Percentiles rank a stretch among this genome's conserved stretches.
Conservation (phyloP, 1,284 basidiomycete species). For the Tilletia setariae region DNA sequence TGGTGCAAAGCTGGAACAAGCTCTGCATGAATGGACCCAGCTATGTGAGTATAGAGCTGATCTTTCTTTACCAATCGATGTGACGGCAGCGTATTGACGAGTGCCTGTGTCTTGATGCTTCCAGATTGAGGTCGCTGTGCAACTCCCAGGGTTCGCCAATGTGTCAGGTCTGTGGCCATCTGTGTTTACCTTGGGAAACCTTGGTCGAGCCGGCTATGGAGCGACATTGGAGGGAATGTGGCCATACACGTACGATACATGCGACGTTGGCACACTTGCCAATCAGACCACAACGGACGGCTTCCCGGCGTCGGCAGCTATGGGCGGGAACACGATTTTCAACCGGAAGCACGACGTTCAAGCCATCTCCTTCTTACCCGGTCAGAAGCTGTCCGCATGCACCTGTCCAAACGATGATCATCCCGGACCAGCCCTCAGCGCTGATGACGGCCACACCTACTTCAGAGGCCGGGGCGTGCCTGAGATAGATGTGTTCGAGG, state of each 20-base stretch:
- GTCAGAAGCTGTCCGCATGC: constrained; percentile 64
- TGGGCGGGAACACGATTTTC: constrained; percentile 38
- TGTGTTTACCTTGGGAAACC: constrained; percentile 49
- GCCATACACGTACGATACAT: constrained; percentile 27
- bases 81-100: background rate
- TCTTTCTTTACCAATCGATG: background rate
- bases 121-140: constrained; percentile 46
- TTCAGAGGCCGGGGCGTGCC: constrained; percentile 62
- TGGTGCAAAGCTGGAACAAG: constrained; percentile 52
- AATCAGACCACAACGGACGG: constrained; percentile 44
- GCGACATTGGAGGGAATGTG: constrained; percentile 55
- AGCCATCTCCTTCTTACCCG: constrained; percentile 54
- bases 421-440: constrained; percentile 13
- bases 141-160: constrained; percentile 37
- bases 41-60: constrained; percentile 12
- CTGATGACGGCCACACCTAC: constrained; percentile 9
- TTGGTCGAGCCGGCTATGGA: constrained; percentile 19
- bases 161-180: constrained; percentile 45
- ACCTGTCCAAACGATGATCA: constrained; percentile 58
- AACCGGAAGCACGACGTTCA: constrained; percentile 47
- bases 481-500: constrained; percentile 69
- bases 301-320: constrained; percentile 25
- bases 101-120: constrained; percentile 38
- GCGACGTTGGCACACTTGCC: constrained; percentile 45
- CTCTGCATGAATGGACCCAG: constrained; percentile 53